These are phyloP conservation scores for Pichia sp. DNA, from an alignment of 1,139 yeast genomes.

Conservation along the genomic window DNA sequence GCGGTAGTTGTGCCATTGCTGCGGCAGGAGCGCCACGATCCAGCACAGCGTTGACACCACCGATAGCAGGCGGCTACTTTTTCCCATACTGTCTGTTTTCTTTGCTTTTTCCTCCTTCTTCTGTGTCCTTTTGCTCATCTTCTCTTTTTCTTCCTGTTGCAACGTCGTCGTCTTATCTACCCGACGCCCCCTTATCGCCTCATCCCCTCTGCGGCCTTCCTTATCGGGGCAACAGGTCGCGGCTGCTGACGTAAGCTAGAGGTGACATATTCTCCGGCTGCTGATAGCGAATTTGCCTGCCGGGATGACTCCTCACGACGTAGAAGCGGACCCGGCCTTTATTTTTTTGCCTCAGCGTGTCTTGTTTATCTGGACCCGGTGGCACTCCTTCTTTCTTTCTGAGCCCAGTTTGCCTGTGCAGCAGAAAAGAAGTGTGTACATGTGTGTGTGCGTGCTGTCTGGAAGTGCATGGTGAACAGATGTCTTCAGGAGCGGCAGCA, in stretches of 20 bases:
- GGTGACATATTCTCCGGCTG: background rate
- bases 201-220: background rate
- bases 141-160: background rate
- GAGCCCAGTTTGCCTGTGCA: background rate
- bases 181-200: background rate
- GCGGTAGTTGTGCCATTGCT: constrained; percentile 65
- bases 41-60: constrained; percentile 51
- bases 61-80: background rate
- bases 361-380: background rate
- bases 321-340: no score
- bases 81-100: background rate
- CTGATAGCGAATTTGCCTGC: no score
- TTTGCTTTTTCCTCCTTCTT: background rate
- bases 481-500: background rate
- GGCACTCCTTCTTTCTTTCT: background rate
- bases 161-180: background rate
- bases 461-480: background rate
- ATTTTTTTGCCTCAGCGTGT: background rate
- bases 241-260: background rate
- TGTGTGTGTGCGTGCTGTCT: background rate
- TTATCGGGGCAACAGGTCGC: background rate
- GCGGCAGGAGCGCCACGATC: constrained; percentile 84
- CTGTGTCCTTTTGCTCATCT: background rate
- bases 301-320: no score
- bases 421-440: background rate